Conservation (phyloP, 768 basidiomycete species). For the Termitomyces sp. region DNA sequence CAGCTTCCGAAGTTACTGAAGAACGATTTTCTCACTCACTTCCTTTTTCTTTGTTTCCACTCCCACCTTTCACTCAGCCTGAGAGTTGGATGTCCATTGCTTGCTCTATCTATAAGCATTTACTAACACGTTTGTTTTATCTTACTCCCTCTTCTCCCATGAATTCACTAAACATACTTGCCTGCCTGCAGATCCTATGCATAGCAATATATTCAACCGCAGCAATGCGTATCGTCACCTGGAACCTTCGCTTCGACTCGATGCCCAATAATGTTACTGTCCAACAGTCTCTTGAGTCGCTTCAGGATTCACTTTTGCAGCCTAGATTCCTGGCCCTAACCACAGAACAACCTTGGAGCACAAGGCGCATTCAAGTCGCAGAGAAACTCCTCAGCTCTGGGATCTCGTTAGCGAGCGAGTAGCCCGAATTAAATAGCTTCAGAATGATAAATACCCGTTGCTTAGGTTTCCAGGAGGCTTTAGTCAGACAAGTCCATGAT, state of each 20-base stretch:
- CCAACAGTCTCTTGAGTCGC: conserved; percentile 33
- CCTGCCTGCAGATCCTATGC: background rate
- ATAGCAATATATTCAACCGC: background rate
- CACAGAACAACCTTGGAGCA: conserved; percentile 51
- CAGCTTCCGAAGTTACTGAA: too few species aligned
- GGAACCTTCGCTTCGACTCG: conserved; percentile 51
- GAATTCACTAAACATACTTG: background rate
- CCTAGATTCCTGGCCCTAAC: conserved; percentile 24
- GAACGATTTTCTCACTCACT: too few species aligned
- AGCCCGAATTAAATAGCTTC: background rate
- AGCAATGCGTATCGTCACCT: conserved; percentile 34
- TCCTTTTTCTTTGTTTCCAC: background rate
- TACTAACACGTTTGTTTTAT: background rate
- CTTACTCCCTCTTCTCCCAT: background rate
- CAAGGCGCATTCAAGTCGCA: conserved; percentile 40
- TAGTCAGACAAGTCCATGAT: conserved; percentile 52
- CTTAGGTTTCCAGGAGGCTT: conserved; percentile 49
- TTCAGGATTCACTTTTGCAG: conserved; percentile 34
- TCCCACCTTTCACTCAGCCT: background rate
- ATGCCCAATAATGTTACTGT: conserved; percentile 45
- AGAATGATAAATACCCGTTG: background rate
- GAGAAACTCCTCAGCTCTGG: conserved; percentile 36
- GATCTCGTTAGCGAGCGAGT: conserved; percentile 33
- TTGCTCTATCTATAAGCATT: background rate
- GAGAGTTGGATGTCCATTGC: background rate